Conservation (phyloP, 129 eudicot species). For the Gnaphalium uliginosum region DNA sequence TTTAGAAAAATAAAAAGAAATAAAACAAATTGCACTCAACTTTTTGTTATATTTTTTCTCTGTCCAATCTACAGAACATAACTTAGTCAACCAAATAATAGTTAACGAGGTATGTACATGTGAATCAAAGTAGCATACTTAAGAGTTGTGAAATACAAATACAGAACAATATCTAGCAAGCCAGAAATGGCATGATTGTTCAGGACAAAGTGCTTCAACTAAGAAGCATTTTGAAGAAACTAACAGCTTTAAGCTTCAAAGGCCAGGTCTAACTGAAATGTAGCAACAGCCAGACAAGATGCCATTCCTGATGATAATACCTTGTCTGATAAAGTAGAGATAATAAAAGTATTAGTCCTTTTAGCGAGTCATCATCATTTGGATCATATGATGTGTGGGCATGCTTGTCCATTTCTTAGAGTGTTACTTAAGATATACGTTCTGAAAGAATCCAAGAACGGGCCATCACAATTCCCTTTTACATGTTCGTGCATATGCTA, state of each 20-base stretch:
- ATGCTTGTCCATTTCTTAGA: conserved; percentile 35
- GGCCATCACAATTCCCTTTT: not conserved
- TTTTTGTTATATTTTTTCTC: not conserved
- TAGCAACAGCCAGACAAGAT: conserved; percentile 28
- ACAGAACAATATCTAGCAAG: conserved; percentile 17
- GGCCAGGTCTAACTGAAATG: conserved; percentile 8
- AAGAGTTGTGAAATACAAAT: conserved; percentile 1
- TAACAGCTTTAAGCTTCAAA: conserved; percentile 22
- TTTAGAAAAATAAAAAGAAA: not conserved
- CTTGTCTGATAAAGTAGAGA: conserved; percentile 36
- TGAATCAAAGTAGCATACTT: conserved; percentile 13
- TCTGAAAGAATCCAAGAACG: conserved; percentile 2
- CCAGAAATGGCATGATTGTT: conserved; percentile 25
- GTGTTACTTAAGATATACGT: not conserved
- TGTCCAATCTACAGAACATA: not conserved
- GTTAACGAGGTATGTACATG: conserved; percentile 5
- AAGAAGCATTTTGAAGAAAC: conserved; percentile 16
- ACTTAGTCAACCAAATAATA: not conserved
- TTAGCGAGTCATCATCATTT: conserved; percentile 32
- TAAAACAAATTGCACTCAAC: too few relatives aligned
- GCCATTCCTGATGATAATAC: conserved; percentile 33
- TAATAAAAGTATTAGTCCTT: conserved; percentile 25
- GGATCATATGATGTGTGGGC: conserved; percentile 36
- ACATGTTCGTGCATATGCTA: conserved; percentile 30
- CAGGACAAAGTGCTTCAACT: conserved; percentile 14